Conservation (phyloP, 176 grass and related monocot genomes). For the Paspalum vaginatum region DNA sequence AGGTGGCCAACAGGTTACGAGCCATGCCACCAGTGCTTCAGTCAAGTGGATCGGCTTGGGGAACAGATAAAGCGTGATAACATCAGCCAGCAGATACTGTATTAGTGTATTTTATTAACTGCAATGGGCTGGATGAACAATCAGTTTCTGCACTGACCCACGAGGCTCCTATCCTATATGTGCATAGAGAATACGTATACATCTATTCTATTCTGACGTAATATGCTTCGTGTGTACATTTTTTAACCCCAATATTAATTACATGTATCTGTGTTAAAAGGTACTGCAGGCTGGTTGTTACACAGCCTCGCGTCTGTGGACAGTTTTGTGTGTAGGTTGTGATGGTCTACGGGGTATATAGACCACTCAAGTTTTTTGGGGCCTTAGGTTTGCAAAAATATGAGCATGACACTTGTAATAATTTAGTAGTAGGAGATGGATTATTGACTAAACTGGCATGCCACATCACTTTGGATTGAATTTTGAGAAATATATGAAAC, state of each 20-base stretch:
- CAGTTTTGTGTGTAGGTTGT: constrained; percentile 28
- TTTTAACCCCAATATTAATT: constrained; percentile 16
- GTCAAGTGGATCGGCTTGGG: constrained; percentile 35
- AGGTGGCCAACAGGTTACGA: constrained; percentile 71
- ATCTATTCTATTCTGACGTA: constrained; percentile 43
- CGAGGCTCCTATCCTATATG: constrained; percentile 15
- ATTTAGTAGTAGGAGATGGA: not conserved
- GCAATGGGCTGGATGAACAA: constrained; percentile 32
- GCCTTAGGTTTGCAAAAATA: constrained; percentile 34
- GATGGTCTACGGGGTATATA: constrained; percentile 14
- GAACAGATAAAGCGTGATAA: constrained; percentile 24
- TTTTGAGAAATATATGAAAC: not conserved
- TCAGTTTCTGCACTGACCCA: constrained; percentile 10
- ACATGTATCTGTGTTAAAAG: constrained; percentile 32
- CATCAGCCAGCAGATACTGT: constrained; percentile 18
- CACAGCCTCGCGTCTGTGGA: constrained; percentile 9
- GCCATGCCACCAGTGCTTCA: constrained; percentile 71
- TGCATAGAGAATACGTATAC: constrained; percentile 43
- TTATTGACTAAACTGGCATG: not conserved
- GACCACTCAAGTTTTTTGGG: constrained; percentile 28
- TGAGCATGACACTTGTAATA: constrained; percentile 24
- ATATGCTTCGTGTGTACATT: constrained; percentile 8
- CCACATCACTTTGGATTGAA: constrained; percentile 16
- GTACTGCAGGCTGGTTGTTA: constrained; percentile 32
- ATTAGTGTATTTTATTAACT: too few relatives aligned